A percentile compares a stretch with the other conserved stretches of the same genome.
These are phyloP conservation scores for Lentinula novae-zelandiae DNA, from an alignment of 1,284 basidiomycete species.

Conservation along the genomic window DNA sequence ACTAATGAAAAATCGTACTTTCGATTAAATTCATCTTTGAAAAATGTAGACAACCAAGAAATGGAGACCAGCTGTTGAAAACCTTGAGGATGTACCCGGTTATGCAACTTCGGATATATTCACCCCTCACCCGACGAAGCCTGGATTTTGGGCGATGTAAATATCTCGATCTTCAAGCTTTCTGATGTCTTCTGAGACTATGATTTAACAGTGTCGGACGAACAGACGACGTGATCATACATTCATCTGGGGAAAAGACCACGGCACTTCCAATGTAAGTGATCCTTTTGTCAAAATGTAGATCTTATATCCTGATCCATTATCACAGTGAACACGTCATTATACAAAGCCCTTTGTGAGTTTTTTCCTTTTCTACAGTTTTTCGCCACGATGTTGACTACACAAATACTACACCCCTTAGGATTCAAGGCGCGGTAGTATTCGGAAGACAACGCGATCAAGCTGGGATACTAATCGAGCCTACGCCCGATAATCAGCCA, in stretches of 20 bases:
- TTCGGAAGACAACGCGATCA: constrained; percentile 12
- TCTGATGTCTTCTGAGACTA: background rate
- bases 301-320: background rate
- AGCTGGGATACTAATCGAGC: constrained; percentile 12
- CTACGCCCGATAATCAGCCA: background rate
- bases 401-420: background rate
- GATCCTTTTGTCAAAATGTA: background rate
- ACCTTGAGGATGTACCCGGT: constrained; percentile 28
- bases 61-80: constrained; percentile 26
- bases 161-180: background rate
- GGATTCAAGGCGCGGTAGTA: constrained; percentile 10
- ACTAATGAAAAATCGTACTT: background rate
- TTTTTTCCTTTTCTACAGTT: constrained; percentile 19
- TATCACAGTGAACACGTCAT: background rate
- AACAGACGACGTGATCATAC: constrained; percentile 36
- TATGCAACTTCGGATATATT: constrained; percentile 32
- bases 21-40: too few species aligned
- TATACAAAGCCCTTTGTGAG: background rate
- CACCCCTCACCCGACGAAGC: constrained; percentile 28
- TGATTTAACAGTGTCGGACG: constrained; percentile 26
- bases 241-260: constrained; percentile 38
- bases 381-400: too few species aligned
- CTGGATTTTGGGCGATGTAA: constrained; percentile 32
- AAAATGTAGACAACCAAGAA: constrained; percentile 21
- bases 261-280: background rate